Evolutionary conservation across 1,284 basidiomycete genomes (phyloP), one percentile per base, ranked within the genome.

Genomic region (Microbotryomycetes sp.): DNA sequence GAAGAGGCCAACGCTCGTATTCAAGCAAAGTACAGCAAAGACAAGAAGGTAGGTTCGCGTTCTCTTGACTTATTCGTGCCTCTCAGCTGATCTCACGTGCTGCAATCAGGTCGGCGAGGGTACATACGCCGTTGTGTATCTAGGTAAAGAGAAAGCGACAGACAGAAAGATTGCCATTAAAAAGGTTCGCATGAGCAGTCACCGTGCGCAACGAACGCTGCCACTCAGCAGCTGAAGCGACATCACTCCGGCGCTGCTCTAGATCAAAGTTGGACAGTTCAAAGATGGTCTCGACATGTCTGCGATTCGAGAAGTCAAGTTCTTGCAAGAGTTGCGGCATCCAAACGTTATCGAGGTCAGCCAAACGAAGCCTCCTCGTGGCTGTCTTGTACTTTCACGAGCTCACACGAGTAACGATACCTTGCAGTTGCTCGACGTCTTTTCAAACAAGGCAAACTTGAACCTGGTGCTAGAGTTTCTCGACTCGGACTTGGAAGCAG

Each of bases 251-350:
- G n/a, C 19, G 7, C 28, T 1, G 32, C 6, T 26, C 29, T 53
- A 60, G 77, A 93, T 96, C 74, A 96, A 96, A 75, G 88, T 92
- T 19, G 92, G 93, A 25, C 87, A 92, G 73, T 92, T 96, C 81
- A 96, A 94, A 75, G 94, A 98, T 77, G 96, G 96, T 9, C 82
- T 99, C 57, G 96, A 98, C 78, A 96, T 98, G 88, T 96, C 92
- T 64, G 96, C 96, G 52, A 86, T 99, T 64, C 86, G 96, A 46
- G 96, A 99, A 78, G 94, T 99, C 73, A 97, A 97, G 76, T 97
- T 93, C 75, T 79, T 99, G 62, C 85, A 90, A 59, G 96, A 99
- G 76, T 78, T 98, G 53, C 86, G 86, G 64, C 96, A 98, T 77
- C 88, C 88, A 57, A 98, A 98, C 74, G 85, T 98, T 69, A 97